A percentile compares a stretch with the other conserved stretches of the same genome.
These are phyloP conservation scores for Nakazawaea pomicola DNA, from an alignment of 805 yeast species.

Conservation along the genomic window DNA sequence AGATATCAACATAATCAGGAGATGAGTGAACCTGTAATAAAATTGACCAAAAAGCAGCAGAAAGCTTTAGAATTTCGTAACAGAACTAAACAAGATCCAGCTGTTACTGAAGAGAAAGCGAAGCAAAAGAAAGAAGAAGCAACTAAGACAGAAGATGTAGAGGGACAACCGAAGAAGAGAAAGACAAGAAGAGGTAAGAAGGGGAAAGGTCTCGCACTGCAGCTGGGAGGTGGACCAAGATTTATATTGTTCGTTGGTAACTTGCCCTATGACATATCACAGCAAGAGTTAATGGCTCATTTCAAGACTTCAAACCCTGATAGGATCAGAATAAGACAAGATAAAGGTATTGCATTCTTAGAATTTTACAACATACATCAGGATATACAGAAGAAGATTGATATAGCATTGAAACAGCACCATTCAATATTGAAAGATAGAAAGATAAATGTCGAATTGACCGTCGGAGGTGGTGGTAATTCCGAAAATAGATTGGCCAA, in stretches of 20 bases:
- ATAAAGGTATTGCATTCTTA: constrained; percentile 87
- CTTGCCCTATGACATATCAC: constrained; percentile 67
- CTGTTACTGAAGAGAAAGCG: constrained; percentile 26
- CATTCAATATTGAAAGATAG: constrained; percentile 65
- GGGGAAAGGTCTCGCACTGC: constrained; percentile 43
- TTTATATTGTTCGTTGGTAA: constrained; percentile 89
- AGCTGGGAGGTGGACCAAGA: constrained; percentile 47
- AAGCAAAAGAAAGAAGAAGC: constrained; percentile 26
- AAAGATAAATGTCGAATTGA: constrained; percentile 90
- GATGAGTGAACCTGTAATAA: constrained; percentile 21
- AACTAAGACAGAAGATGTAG: constrained; percentile 20
- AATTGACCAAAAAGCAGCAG: constrained; percentile 60
- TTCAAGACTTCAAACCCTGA: constrained; percentile 73
- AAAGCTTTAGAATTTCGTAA: constrained; percentile 57
- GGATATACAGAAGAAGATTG: constrained; percentile 76
- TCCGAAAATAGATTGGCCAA: constrained; percentile 62
- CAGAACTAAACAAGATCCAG: constrained; percentile 31
- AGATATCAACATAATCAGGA: neutral
- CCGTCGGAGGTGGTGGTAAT: constrained; percentile 98
- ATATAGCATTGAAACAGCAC: constrained; percentile 78
- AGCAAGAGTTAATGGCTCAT: constrained; percentile 60
- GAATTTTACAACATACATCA: constrained; percentile 62
- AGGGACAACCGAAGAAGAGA: constrained; percentile 47
- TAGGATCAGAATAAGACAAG: constrained; percentile 69
- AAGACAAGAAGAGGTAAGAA: constrained; percentile 77